Evolutionary conservation across 371 early-diverging fungal species (phyloP), one percentile per base, ranked within the genome.

Genomic region (Mucor plumbeus): DNA sequence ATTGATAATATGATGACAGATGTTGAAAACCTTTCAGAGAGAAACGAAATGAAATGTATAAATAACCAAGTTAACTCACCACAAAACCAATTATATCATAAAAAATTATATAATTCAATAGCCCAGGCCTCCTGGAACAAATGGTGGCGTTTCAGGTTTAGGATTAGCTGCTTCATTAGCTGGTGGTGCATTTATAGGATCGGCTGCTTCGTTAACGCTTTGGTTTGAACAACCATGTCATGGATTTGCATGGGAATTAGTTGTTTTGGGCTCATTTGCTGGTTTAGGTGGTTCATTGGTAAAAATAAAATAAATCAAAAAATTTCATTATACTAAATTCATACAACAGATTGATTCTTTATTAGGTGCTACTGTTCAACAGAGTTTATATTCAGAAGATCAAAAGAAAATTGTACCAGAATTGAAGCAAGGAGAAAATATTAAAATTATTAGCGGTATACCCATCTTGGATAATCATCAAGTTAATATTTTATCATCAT

Each of bases 301-400:
- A 83, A 65, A 9, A n/a, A 15, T 15, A 13, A 43, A 14, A 1
- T 3, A 14, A 1, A 43, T n/a, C 21, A 19, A 21, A 48, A 38
- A 38, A 3, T 38, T 4, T 5, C 38, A 19, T 9, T 19, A 4
- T 48, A 6, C 48, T 48, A 6, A 48, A n/a, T 11, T 3, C 5
- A 48, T 21, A 21, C 48, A 35, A 26, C 67, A 88, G 87, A 74
- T 94, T 14, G 97, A 96, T 75, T 95, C 95, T 21, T 31, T 94
- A 0, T 75, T 96, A 31, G 97, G 97, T n/a, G 94, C 90, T 8
- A 90, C 95, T 0, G 86, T 94, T 0, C 85, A 94, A 65, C 88
- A 90, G 65, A 85, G 88, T 15, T 76, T 90, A 39, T 90, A 90
- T 60, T 84, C 89, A 53, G 82, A 90, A 55, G 82, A 88, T 53